phyloP scores from a whole-genome alignment of 331 rosid species.

The Dryas integrifolia region DNA sequence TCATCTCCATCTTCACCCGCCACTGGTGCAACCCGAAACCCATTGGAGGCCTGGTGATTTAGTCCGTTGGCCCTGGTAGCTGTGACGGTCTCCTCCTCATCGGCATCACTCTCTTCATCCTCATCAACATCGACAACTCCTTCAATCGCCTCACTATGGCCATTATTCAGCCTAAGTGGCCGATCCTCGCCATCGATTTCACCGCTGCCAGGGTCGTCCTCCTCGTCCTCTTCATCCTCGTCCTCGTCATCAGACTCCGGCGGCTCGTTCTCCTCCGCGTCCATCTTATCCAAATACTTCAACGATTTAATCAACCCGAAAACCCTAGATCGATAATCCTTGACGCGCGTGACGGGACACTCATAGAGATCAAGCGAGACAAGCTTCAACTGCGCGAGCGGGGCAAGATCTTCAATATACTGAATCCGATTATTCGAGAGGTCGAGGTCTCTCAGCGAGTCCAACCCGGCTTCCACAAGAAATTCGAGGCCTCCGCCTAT shows the following conservation, averaged over 20 bases:
- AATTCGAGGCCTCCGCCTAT: constrained; percentile 82
- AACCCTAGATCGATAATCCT: constrained; percentile 98
- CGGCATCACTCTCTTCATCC: constrained; percentile 90
- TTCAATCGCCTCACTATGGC: constrained; percentile 59
- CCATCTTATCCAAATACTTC: constrained; percentile 88
- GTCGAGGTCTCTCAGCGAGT: constrained; percentile 79
- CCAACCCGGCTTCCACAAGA: constrained; percentile 73
- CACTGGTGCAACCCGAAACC: constrained; percentile 59
- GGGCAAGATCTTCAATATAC: constrained; percentile 75
- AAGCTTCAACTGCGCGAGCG: constrained; percentile 78
- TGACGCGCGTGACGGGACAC: constrained; percentile 84
- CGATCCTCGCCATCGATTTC: constrained; percentile 83
- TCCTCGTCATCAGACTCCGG: constrained; percentile 86
- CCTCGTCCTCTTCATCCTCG: constrained; percentile 77
- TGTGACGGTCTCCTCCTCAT: constrained; percentile 76
- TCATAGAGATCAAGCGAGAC: constrained; percentile 87
- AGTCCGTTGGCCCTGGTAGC: constrained; percentile 50
- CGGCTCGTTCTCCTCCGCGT: constrained; percentile 85
- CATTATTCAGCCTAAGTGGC: constrained; percentile 45
- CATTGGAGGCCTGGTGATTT: constrained; percentile 51
- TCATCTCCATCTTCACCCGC: constrained; percentile 37
- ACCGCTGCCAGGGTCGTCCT: constrained; percentile 90
- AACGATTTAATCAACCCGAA: constrained; percentile 78
- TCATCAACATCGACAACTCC: constrained; percentile 81
- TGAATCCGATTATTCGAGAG: constrained; percentile 87